A percentile compares a stretch with the other conserved stretches of the same genome.
phyloP scores from a whole-genome alignment of 768 basidiomycete genomes.

The Hygrophorus pudorinus region DNA sequence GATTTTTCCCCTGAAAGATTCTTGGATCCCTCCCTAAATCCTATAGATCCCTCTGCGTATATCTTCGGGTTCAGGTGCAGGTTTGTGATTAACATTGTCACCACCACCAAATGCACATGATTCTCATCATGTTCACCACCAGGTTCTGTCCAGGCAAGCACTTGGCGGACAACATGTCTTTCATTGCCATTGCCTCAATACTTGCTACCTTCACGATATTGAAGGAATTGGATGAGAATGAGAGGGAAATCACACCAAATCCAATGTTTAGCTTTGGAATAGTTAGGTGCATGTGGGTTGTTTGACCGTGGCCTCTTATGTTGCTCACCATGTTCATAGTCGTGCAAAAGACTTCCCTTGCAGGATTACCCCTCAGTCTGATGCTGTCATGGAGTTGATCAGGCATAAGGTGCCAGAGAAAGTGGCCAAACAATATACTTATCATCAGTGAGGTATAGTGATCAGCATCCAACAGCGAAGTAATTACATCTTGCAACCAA shows the following conservation, averaged over 20 bases:
- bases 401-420: no score
- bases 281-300: conserved; percentile 3
- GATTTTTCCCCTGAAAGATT: conserved; percentile 39
- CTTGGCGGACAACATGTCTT: conserved; percentile 2
- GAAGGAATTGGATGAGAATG: conserved; percentile 8
- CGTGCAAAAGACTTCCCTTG: no score
- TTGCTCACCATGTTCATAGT: not conserved
- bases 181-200: conserved; percentile 6
- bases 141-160: conserved; percentile 6
- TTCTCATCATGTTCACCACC: conserved; percentile 12
- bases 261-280: conserved; percentile 6
- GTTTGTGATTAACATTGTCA: conserved; percentile 9
- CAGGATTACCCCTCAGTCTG: not conserved
- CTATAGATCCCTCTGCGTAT: conserved; percentile 22
- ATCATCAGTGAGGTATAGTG: no score
- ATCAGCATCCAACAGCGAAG: no score
- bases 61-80: conserved; percentile 32
- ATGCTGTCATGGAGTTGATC: no score
- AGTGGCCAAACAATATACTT: no score
- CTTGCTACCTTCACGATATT: conserved; percentile 5
- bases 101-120: no score
- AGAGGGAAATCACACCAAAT: not conserved
- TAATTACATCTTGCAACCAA: no score
- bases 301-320: not conserved
- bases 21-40: conserved; percentile 28